Percentiles rank a stretch among this genome's conserved stretches.
Conservation (phyloP, 116 monocot species). For the Posidonia oceanica region DNA sequence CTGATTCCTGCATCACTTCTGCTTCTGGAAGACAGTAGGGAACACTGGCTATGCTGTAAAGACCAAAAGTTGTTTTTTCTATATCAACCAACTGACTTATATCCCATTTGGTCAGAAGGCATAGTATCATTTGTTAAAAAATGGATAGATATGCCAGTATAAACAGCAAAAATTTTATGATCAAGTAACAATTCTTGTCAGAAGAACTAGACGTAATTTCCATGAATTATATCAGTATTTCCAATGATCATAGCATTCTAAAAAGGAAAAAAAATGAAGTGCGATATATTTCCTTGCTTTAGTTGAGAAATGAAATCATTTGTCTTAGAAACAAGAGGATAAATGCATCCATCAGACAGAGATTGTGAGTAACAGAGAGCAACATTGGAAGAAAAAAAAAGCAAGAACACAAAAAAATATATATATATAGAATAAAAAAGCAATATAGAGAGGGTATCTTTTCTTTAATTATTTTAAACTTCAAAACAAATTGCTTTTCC, state of each 20-base stretch:
- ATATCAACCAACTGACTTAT: not conserved
- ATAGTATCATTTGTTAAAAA: constrained; percentile 15
- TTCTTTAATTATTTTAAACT: no score
- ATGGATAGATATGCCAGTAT: constrained; percentile 3
- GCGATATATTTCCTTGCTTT: no score
- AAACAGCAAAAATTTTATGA: not conserved
- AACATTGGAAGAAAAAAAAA: not conserved
- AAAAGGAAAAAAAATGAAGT: no score
- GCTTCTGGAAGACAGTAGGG: constrained; percentile 7
- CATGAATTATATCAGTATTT: no score
- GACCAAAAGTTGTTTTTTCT: not conserved
- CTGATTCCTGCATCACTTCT: constrained; percentile 4
- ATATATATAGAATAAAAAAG: not conserved
- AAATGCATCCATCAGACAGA: not conserved
- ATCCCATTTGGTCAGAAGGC: constrained; percentile 5
- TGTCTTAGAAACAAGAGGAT: not conserved
- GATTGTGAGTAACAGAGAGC: not conserved
- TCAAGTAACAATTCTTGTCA: not conserved
- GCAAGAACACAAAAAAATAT: not conserved
- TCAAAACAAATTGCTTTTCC: not conserved
- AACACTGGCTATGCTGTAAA: not conserved
- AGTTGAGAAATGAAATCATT: not conserved
- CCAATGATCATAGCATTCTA: no score
- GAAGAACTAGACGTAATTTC: not conserved
- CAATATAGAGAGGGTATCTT: not conserved